phyloP scores from a whole-genome alignment of 495 filamentous ascomycete species.

The Xylaria nigripes region DNA sequence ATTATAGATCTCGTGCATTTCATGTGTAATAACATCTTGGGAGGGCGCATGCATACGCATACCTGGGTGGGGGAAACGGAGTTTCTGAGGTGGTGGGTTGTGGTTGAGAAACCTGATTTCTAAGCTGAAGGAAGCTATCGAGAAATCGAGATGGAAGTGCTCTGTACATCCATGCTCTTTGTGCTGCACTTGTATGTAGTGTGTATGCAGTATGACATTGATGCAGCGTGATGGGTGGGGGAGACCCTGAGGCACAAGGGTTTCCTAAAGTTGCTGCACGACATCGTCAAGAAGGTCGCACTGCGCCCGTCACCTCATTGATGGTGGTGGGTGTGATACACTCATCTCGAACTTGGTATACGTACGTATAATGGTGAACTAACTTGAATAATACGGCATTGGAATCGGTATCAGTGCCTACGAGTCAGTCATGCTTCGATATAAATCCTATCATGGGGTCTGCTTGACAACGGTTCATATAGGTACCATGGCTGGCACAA shows the following conservation, averaged over 20 bases:
- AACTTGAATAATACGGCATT: not conserved
- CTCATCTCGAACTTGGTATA: not conserved
- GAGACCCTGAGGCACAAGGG: not conserved
- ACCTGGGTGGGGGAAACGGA: not conserved
- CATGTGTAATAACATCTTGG: constrained; percentile 3
- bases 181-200: not conserved
- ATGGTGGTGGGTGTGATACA: not conserved
- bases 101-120: not conserved
- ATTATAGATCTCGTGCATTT: constrained; percentile 9
- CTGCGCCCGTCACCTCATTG: not conserved
- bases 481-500: no score
- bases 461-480: no score
- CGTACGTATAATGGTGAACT: no score
- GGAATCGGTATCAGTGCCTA: not conserved
- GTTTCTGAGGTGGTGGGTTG: not conserved
- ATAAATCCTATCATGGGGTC: no score
- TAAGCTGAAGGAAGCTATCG: not conserved
- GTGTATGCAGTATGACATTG: not conserved
- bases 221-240: not conserved
- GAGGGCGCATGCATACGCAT: not conserved
- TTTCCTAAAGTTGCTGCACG: not conserved
- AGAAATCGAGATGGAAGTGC: not conserved
- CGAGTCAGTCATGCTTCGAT: no score
- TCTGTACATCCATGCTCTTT: not conserved
- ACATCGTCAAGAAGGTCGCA: not conserved